Percentiles rank a stretch among this genome's conserved stretches.
These are phyloP conservation scores for Paraphaeosphaeria minitans DNA, from an alignment of 2,329 filamentous ascomycete genomes.

Conservation along the genomic window DNA sequence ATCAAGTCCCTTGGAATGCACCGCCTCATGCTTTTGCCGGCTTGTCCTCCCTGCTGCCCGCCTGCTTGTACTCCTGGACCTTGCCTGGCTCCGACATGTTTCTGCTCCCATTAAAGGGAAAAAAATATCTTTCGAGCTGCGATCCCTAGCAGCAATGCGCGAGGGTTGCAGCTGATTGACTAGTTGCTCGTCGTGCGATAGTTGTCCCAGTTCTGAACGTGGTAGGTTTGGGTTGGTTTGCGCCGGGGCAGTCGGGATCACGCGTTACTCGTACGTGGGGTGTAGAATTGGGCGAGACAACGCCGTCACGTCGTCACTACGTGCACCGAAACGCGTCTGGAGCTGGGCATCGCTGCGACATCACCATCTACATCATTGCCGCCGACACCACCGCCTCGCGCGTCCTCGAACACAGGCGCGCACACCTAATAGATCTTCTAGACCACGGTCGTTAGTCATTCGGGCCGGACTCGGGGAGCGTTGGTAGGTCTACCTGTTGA, in stretches of 20 bases:
- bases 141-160: slow-evolving; percentile 4
- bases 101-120: slow-evolving; percentile 10
- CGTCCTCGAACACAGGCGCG: not conserved
- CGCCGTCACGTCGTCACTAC: slow-evolving; percentile 6
- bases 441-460: too few relatives aligned
- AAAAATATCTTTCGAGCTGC: slow-evolving; percentile 11
- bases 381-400: not conserved
- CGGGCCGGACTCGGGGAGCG: not conserved
- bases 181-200: slow-evolving; percentile 10
- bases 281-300: not conserved
- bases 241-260: not conserved
- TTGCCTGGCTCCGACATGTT: slow-evolving; percentile 14
- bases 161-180: slow-evolving; percentile 11
- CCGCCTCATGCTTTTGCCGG: slow-evolving; percentile 57
- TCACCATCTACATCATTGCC: slow-evolving; percentile 5
- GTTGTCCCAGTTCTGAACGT: slow-evolving; percentile 32
- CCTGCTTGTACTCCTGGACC: slow-evolving; percentile 32
- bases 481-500: slow-evolving; percentile 17
- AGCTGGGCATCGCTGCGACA: not conserved
- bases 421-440: too few relatives aligned
- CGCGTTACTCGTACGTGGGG: not conserved
- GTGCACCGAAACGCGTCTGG: slow-evolving; percentile 5
- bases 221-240: slow-evolving; percentile 23
- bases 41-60: slow-evolving; percentile 33
- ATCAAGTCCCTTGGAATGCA: slow-evolving; percentile 65